Evolutionary conservation across 768 basidiomycete genomes (phyloP).

Genomic region (Pleurotus citrinopileatus): DNA sequence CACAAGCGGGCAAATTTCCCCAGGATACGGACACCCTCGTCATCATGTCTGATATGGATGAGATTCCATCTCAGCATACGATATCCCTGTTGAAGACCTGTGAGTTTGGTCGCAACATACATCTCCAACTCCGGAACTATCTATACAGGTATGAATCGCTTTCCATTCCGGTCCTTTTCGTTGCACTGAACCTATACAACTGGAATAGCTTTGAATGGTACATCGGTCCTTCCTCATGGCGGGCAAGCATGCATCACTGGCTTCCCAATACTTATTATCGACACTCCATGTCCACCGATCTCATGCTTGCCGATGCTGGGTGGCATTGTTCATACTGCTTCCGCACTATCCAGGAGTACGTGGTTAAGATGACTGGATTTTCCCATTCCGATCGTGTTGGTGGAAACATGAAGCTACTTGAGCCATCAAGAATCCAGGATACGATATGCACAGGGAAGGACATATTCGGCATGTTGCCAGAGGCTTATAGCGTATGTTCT

Average conservation of each 20-base stretch:
- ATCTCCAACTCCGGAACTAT: conserved; percentile 60
- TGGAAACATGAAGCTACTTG: conserved; percentile 41
- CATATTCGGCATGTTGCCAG: conserved; percentile 65
- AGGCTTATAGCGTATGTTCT: conserved; percentile 51
- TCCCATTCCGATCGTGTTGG: conserved; percentile 63
- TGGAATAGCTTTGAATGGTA: conserved; percentile 52
- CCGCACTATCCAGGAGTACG: conserved; percentile 53
- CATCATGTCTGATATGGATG: conserved; percentile 62
- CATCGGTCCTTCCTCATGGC: conserved; percentile 51
- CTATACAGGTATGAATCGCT: conserved; percentile 45
- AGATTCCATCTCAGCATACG: conserved; percentile 54
- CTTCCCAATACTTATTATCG: conserved; percentile 39
- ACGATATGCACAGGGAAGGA: conserved; percentile 60
- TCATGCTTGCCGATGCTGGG: conserved; percentile 56
- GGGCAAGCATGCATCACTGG: conserved; percentile 52
- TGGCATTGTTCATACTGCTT: conserved; percentile 75
- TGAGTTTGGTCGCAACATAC: conserved; percentile 49
- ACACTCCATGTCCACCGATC: conserved; percentile 45
- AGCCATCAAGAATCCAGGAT: conserved; percentile 50
- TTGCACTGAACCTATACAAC: background rate
- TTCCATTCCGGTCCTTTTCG: background rate
- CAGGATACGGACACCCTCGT: conserved; percentile 38
- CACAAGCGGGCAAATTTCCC: conserved; percentile 30
- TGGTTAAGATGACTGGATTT: conserved; percentile 58
- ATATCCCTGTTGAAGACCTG: conserved; percentile 49